phyloP scores from a whole-genome alignment of 257 asterid genomes.

The Jasminum sambac region DNA sequence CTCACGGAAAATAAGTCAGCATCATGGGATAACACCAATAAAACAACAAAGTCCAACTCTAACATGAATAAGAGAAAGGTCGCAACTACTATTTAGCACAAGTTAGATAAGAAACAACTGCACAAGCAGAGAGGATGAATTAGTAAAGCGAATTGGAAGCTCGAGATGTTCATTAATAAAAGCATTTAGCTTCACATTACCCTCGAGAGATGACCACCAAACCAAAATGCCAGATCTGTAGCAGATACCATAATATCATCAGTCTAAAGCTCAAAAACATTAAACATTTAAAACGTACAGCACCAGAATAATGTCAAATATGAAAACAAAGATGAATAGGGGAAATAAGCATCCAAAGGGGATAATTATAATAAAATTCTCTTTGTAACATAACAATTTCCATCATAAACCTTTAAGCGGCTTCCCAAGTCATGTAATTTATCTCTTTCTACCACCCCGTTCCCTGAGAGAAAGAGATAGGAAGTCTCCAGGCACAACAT shows the following conservation, averaged over 20 bases:
- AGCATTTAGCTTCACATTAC: slow-evolving; percentile 31
- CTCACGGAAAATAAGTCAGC: slow-evolving; percentile 1
- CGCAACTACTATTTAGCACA: slow-evolving; percentile 29
- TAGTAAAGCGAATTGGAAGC: slow-evolving; percentile 30
- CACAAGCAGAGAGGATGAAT: slow-evolving; percentile 30
- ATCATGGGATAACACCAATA: slow-evolving; percentile 7
- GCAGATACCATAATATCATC: slow-evolving; percentile 35
- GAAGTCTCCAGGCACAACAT: slow-evolving; percentile 67
- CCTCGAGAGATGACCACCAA: slow-evolving; percentile 32
- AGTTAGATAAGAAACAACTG: slow-evolving; percentile 34
- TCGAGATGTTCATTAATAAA: slow-evolving; percentile 15
- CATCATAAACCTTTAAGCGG: slow-evolving; percentile 36
- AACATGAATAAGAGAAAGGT: slow-evolving; percentile 21
- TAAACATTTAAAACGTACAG: slow-evolving; percentile 36
- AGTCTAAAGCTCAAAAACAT: slow-evolving; percentile 27
- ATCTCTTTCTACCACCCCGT: slow-evolving; percentile 99
- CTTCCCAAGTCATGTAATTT: slow-evolving; percentile 35
- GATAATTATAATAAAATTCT: slow-evolving; percentile 29
- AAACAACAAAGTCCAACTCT: slow-evolving; percentile 18
- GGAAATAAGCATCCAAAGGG: slow-evolving; percentile 19
- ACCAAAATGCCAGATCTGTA: slow-evolving; percentile 37
- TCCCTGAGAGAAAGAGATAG: slow-evolving; percentile 87
- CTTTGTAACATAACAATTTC: slow-evolving; percentile 25
- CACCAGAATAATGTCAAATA: slow-evolving; percentile 29
- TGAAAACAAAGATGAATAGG: slow-evolving; percentile 24